Conservation (phyloP, 345 rosid genomes). For the Boechera retrofracta region DNA sequence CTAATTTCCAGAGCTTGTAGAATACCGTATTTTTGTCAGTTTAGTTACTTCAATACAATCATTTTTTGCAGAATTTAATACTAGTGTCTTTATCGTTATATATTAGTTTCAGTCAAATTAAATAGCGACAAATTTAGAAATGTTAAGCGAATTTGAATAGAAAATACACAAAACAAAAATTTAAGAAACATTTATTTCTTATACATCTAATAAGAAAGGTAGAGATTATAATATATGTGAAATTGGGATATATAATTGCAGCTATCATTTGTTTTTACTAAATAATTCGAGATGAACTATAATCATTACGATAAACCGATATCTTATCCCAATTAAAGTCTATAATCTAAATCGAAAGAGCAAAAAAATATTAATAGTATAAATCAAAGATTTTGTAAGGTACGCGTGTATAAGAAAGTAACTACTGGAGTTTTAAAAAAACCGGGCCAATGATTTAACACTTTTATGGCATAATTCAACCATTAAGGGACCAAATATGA, state of each 20-base stretch:
- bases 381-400: not conserved
- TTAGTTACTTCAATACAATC: too few relatives aligned
- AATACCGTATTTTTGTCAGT: too few relatives aligned
- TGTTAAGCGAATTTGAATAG: not conserved
- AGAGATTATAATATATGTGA: not conserved
- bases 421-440: not conserved
- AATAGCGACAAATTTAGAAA: too few relatives aligned
- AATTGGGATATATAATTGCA: not conserved
- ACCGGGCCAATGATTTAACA: constrained; percentile 21
- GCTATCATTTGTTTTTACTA: too few relatives aligned
- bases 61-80: too few relatives aligned
- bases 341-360: not conserved
- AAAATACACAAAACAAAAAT: not conserved
- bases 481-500: constrained; percentile 30
- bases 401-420: constrained; percentile 14
- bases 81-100: too few relatives aligned
- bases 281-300: not conserved
- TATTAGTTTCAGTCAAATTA: too few relatives aligned
- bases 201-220: too few relatives aligned
- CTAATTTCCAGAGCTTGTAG: too few relatives aligned
- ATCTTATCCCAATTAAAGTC: constrained; percentile 7
- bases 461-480: constrained; percentile 21
- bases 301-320: not conserved
- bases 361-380: not conserved
- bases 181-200: too few relatives aligned